Evolutionary conservation across 371 early-diverging fungal genomes (phyloP), one percentile per base, ranked within the genome.

Genomic region (Mortierella sp.): DNA sequence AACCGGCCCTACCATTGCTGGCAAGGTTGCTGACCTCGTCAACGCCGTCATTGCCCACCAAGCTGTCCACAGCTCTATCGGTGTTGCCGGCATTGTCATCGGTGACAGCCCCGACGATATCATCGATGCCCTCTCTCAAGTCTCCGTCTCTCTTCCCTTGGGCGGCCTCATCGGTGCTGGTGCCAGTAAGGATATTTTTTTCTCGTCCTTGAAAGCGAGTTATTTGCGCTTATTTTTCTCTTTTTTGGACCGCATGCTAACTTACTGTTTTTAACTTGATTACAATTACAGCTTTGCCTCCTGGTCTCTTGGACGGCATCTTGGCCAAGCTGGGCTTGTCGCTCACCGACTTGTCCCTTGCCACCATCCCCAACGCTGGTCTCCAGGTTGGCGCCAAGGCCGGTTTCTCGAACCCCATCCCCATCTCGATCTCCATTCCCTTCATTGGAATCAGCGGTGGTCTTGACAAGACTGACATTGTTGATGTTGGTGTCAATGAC

Each of bases 301-400:
- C 74, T 49, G 77, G 81, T 35, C 76, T 76, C 75, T 46, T 81
- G 74, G 43, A 74, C 65, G 70, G 72, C 46, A 5, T 78, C 16
- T 27, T 85, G 41, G 71, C 81, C n/a, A 79, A 85, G 79, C 79
- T 85, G 29, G 85, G 85, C 35, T 56, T 85, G 74, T 29, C 70
- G 27, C 54, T 85, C 46, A 70, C 79, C 8, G 85, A 81, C 48
- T 70, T 85, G 58, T 81, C 85, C 2, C 56, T 85, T 76, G 73
- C 82, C 48, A 85, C 85, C 21, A 78, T 85, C 72, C 82, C 85
- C 70, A 79, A 79, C 48, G 85, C 85, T 44, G 85, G 85, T 49
- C 85, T 85, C 46, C 79, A 78, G 46, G 48, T 75, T 72, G 82
- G 85, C 27, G 85, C 82, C 74, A 78, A 49, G 32, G 85, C 85